These are phyloP conservation scores for Aureobasidium pullulans DNA, from an alignment of 2,329 filamentous ascomycete genomes.

Conservation along the genomic window DNA sequence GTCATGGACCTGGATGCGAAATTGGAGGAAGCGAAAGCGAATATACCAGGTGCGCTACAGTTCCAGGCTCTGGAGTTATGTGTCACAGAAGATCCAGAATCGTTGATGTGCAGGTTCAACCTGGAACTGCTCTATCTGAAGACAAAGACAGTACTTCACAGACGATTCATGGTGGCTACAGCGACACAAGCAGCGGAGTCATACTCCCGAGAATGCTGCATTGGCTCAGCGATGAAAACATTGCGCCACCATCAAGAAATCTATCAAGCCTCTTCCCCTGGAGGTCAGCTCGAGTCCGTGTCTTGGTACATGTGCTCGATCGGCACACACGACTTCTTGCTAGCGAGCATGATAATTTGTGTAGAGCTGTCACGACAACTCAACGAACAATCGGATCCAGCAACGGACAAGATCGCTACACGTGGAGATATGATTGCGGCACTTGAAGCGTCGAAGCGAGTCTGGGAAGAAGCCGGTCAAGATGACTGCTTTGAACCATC, in stretches of 20 bases:
- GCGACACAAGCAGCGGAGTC: constrained; percentile 23
- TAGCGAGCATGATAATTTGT: constrained; percentile 43
- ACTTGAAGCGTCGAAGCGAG: constrained; percentile 26
- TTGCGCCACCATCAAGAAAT: constrained; percentile 44
- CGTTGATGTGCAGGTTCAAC: constrained; percentile 46
- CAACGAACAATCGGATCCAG: constrained; percentile 11
- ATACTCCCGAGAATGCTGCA: constrained; percentile 39
- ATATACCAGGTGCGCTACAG: constrained; percentile 30
- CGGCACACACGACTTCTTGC: constrained; percentile 40
- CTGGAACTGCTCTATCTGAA: constrained; percentile 47
- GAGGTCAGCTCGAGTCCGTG: constrained; percentile 36
- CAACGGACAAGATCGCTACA: constrained; percentile 14
- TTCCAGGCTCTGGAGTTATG: constrained; percentile 34
- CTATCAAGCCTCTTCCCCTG: constrained; percentile 39
- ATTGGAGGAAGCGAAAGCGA: constrained; percentile 28
- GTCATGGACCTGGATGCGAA: constrained; percentile 32
- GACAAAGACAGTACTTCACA: constrained; percentile 46
- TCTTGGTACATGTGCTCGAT: constrained; percentile 42
- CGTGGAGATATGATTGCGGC: constrained; percentile 23
- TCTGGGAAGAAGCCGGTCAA: constrained; percentile 22
- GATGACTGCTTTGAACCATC: not conserved
- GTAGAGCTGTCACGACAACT: constrained; percentile 31
- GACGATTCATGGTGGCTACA: constrained; percentile 38
- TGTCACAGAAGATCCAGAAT: constrained; percentile 42
- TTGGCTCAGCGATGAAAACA: constrained; percentile 42